Base-by-base conservation (phyloP, 1,284 basidiomycete species). In the Athelia sp. region DNA sequence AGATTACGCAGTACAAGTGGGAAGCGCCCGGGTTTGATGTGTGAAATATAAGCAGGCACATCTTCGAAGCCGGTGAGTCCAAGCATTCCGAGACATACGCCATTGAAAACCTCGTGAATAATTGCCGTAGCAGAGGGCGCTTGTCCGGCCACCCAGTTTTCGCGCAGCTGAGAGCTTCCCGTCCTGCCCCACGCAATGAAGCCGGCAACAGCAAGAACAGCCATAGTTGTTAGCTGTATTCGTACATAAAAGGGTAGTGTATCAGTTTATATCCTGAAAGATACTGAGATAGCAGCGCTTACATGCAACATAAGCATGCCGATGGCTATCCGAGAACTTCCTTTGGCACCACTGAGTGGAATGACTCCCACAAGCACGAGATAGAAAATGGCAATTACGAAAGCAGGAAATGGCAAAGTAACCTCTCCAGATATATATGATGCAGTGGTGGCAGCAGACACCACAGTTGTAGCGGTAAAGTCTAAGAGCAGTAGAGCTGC, bases 1-100 rank as follows among this genome's bases (percentile, higher is more conserved):
- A 87, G 62, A 57, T 84, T 87, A 43, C 82, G 69, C 29, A 88
- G 65, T 14, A 86, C 83, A 1, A 67, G 62, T 1, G 82, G 76
- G 54, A 81, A 82, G 26, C 71, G 61, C 0, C 73, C 74, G 1
- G 70, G 69, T 44, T 74, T 76, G 53, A 88, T 81, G 45, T 75
- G 72, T 13, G 80, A 73, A 18, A 81, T 69, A 58, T 88, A 87
- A 1, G 83, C 75, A 2, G 86, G 85, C 0, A 23, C 56, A 82
- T 82, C 82, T 71, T 84, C 81, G 55, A 82, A 76, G 9, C 85
- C 84, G 2, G 86, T 87, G 26, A 87, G 70, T 0, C 83, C 84
- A 2, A 88, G 68, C 69, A 87, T 82, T 0, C 81, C 77, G 4
- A 88, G 65, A 54, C 84, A 87, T 22, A 83, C 69, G 0, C 85